A percentile compares a stretch with the other conserved stretches of the same genome.
These are phyloP conservation scores for Dioszegia aurantiaca DNA, from an alignment of 768 basidiomycete species.

Conservation along the genomic window DNA sequence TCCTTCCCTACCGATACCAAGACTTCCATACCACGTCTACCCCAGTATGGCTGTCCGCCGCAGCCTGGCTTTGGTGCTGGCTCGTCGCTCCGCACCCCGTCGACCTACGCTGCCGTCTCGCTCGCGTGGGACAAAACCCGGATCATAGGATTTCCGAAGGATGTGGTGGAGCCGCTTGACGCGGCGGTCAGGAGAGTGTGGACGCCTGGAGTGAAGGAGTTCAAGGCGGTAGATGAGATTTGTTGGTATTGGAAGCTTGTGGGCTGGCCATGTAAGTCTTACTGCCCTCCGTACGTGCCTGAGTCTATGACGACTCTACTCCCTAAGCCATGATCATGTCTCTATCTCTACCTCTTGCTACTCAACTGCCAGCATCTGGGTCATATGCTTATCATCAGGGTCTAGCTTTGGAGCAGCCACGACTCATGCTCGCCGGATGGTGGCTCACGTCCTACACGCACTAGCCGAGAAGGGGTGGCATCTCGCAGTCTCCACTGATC, in stretches of 20 bases:
- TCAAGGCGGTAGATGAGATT: slow-evolving; percentile 18
- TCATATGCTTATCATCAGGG: slow-evolving; percentile 35
- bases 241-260: slow-evolving; percentile 51
- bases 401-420: slow-evolving; percentile 35
- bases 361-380: too few species aligned
- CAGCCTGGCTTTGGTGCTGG: not conserved
- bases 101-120: slow-evolving; percentile 24
- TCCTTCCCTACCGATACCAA: not conserved
- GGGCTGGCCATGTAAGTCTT: slow-evolving; percentile 52
- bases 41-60: too few species aligned
- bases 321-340: not conserved
- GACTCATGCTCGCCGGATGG: slow-evolving; percentile 31
- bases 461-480: slow-evolving; percentile 41
- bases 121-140: slow-evolving; percentile 30
- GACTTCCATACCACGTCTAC: not conserved
- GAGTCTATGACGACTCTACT: not conserved
- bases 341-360: too few species aligned
- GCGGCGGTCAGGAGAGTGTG: slow-evolving; percentile 33
- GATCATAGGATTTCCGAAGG: slow-evolving; percentile 28
- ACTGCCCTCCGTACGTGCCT: not conserved
- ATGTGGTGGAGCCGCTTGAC: slow-evolving; percentile 15
- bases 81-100: not conserved
- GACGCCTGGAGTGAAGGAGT: slow-evolving; percentile 27
- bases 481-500: slow-evolving; percentile 29
- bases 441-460: slow-evolving; percentile 33